Base-by-base conservation (phyloP, 495 filamentous ascomycete genomes). In the Hypoxylon fuscum region DNA sequence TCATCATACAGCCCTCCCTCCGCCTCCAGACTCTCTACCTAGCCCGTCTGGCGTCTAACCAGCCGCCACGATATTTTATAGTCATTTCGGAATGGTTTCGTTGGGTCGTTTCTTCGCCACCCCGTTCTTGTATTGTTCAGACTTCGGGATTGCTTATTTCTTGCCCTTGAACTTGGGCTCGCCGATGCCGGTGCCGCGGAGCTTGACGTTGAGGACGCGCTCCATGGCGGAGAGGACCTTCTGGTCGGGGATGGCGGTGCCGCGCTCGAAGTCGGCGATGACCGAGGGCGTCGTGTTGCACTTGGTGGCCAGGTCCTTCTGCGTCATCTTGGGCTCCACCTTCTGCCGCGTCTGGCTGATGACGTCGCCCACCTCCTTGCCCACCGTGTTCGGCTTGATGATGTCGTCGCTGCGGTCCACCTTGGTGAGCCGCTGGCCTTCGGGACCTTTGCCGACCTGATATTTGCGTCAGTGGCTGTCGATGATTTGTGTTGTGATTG, bases 361-460 rank as follows among this genome's bases (percentile, higher is more conserved):
- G 20, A 88, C 91, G 55, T 89, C 84, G 59, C 89, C 93, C 59
- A 98, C 92, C 47, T 85, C 80, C 59, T 78, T 74, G 66, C 93
- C 91, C 44, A 97, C 83, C 50, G 92, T 96, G 77, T 93, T 93
- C 66, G 92, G 92, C 80, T 96, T 96, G 75, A 97, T 87, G 79
- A 97, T 96, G 74, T 97, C 95, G 83, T 98, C 96, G 75, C 87
- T 85, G 68, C 95, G 95, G 84, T 98, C 95, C 73, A 99, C 93
- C 83, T 97, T 99, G 40, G 95, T 98, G 48, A 98, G 83, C 72
- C 90, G 92, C 77, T 99, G 95, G 70, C 95, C 95, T 81, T 98
- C 94, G 59, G 69, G 69, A 29, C 69, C 69, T 23, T 70, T 69
- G 54, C 69, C 69, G 10, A 72, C 46, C 69, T 68, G 66, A n/a